Percentiles rank a stretch among this genome's conserved stretches.
phyloP scores from a whole-genome alignment of 1,139 yeast genomes.

The Zygoascus hellenicus region DNA sequence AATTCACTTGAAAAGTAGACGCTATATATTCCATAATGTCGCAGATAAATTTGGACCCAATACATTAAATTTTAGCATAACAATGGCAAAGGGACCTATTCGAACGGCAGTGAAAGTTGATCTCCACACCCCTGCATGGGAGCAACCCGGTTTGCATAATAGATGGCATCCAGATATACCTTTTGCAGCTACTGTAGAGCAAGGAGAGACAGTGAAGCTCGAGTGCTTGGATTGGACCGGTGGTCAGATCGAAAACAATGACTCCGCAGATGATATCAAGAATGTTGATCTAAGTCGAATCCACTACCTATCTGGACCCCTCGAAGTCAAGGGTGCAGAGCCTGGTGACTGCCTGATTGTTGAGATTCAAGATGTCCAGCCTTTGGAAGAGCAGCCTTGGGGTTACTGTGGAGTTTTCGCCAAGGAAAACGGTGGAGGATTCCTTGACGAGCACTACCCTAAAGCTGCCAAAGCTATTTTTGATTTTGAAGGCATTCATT shows the following conservation, averaged over 20 bases:
- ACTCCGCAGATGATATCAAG: constrained; percentile 43
- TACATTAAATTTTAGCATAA: neutral
- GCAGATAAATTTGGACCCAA: neutral
- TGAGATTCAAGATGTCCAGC: constrained; percentile 48
- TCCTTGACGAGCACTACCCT: constrained; percentile 44
- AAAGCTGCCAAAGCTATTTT: constrained; percentile 47
- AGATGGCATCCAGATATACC: constrained; percentile 53
- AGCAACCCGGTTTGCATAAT: constrained; percentile 44
- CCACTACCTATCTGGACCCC: constrained; percentile 47
- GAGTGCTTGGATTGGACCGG: constrained; percentile 53
- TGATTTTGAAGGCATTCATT: constrained; percentile 46
- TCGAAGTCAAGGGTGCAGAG: constrained; percentile 41
- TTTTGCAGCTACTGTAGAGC: constrained; percentile 36
- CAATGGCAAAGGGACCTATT: constrained; percentile 14
- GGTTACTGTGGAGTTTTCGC: constrained; percentile 47
- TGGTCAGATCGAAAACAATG: constrained; percentile 44
- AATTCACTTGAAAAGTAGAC: neutral
- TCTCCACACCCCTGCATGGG: constrained; percentile 40
- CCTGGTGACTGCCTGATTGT: constrained; percentile 47
- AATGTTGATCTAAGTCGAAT: constrained; percentile 42
- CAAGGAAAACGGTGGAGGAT: constrained; percentile 47
- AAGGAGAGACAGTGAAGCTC: constrained; percentile 41
- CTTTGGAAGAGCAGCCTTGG: constrained; percentile 48
- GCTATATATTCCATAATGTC: neutral
- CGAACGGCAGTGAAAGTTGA: constrained; percentile 35